Percentiles rank a stretch among this genome's conserved stretches.
Conservation (phyloP, 2,329 filamentous ascomycete species). For the Colletotrichum acutatum region DNA sequence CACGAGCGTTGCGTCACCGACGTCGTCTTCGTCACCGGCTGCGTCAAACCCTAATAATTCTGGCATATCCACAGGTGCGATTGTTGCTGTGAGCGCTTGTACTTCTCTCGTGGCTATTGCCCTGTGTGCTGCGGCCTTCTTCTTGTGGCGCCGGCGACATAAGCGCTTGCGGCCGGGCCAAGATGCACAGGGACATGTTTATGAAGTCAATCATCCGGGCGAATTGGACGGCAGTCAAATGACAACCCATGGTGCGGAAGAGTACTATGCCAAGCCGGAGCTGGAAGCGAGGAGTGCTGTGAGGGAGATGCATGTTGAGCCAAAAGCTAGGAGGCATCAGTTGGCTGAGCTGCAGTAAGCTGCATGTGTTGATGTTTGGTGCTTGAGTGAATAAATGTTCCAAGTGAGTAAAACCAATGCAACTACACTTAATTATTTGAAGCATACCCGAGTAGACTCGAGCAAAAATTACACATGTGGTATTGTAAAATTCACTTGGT, state of each 20-base stretch:
- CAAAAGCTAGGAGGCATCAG: neutral
- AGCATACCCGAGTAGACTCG: no score
- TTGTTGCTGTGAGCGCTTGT: neutral
- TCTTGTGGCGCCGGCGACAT: neutral
- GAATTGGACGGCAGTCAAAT: neutral
- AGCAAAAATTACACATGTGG: no score
- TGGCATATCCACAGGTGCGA: neutral
- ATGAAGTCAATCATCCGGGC: neutral
- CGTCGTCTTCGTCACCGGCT: neutral
- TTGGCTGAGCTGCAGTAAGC: neutral
- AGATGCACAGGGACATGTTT: neutral
- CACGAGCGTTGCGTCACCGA: neutral
- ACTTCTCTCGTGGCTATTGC: neutral
- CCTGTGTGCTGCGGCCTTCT: neutral
- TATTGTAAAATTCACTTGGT: no score
- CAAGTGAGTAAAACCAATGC: neutral
- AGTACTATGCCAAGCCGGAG: neutral
- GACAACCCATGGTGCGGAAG: neutral
- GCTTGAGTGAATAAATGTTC: neutral
- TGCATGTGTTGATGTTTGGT: neutral
- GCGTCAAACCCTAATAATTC: neutral
- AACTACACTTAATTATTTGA: neutral
- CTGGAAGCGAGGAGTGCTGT: neutral
- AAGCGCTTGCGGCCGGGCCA: neutral
- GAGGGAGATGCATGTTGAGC: neutral